These are phyloP conservation scores for Sanghuangporus sanghuang DNA, from an alignment of 1,284 basidiomycete genomes.

Conservation along the genomic window DNA sequence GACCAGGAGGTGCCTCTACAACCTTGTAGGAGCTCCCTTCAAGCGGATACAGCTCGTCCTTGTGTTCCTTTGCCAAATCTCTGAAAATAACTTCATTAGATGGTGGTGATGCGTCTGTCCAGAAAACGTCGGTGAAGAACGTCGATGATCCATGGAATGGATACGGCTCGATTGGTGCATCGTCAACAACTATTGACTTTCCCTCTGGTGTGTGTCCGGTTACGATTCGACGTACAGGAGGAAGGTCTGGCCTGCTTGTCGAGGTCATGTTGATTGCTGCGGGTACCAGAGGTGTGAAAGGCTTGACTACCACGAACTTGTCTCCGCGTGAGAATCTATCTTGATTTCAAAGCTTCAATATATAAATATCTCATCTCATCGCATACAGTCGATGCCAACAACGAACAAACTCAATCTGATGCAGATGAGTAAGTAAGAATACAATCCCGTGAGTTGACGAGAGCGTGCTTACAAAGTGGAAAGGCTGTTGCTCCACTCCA, in stretches of 20 bases:
- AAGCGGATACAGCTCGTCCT: slow-evolving; percentile 1
- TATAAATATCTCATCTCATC: too few relatives aligned
- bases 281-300: too few relatives aligned
- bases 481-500: too few relatives aligned
- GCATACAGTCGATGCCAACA: too few relatives aligned
- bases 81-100: slow-evolving; percentile 9
- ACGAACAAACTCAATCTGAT: too few relatives aligned
- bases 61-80: slow-evolving; percentile 5
- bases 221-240: slow-evolving; percentile 16
- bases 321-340: too few relatives aligned
- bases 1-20: slow-evolving; percentile 8
- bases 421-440: too few relatives aligned
- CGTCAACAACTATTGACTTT: slow-evolving; percentile 14
- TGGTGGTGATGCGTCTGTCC: slow-evolving; percentile 7
- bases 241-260: not conserved
- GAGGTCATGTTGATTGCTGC: too few relatives aligned
- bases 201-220: slow-evolving; percentile 16
- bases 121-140: slow-evolving; percentile 11
- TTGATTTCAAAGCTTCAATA: too few relatives aligned
- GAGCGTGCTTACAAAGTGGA: too few relatives aligned
- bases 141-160: not conserved
- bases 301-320: too few relatives aligned
- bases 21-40: slow-evolving; percentile 8
- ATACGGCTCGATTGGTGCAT: not conserved
- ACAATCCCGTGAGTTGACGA: too few relatives aligned